Evolutionary conservation across 257 asterid genomes (phyloP).

Genomic region (Primulina eburnea): DNA sequence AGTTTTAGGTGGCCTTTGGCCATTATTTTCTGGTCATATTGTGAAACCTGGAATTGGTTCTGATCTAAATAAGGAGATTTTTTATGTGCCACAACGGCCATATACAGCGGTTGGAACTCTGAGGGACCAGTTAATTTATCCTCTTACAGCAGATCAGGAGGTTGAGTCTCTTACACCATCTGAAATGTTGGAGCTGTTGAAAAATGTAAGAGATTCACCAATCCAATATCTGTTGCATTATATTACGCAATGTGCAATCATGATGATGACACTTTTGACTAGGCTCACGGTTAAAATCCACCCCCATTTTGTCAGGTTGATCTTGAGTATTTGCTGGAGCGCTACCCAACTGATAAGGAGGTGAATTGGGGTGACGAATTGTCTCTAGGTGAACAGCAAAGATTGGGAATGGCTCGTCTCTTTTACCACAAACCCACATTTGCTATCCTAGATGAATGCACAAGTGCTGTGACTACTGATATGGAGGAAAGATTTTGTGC

Average conservation of each 20-base stretch:
- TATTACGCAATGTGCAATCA: constrained; percentile 11
- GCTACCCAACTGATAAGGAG: constrained; percentile 92
- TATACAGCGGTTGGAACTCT: constrained; percentile 97
- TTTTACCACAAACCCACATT: constrained; percentile 97
- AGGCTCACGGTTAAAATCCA: constrained; percentile 15
- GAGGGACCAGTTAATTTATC: constrained; percentile 97
- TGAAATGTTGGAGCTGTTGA: constrained; percentile 89
- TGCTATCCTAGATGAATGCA: constrained; percentile 97
- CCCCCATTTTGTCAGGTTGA: constrained; percentile 59
- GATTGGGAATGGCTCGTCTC: constrained; percentile 99
- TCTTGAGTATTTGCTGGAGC: constrained; percentile 92
- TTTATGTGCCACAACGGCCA: constrained; percentile 99
- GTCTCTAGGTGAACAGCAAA: constrained; percentile 97
- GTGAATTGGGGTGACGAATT: constrained; percentile 99
- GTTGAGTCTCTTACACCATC: constrained; percentile 65
- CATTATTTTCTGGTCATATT: constrained; percentile 88
- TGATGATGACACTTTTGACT: constrained; percentile 10
- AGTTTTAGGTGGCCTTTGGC: constrained; percentile 99
- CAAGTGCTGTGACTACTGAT: constrained; percentile 99
- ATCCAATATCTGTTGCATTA: constrained; percentile 1
- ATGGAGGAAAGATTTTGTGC: constrained; percentile 99
- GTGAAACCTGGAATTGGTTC: constrained; percentile 99
- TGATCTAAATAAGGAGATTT: constrained; percentile 95
- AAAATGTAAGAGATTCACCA: constrained; percentile 64
- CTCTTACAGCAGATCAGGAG: constrained; percentile 87